Conservation (phyloP, 169 alveolate species). For the Prorocentrum cordatum region DNA sequence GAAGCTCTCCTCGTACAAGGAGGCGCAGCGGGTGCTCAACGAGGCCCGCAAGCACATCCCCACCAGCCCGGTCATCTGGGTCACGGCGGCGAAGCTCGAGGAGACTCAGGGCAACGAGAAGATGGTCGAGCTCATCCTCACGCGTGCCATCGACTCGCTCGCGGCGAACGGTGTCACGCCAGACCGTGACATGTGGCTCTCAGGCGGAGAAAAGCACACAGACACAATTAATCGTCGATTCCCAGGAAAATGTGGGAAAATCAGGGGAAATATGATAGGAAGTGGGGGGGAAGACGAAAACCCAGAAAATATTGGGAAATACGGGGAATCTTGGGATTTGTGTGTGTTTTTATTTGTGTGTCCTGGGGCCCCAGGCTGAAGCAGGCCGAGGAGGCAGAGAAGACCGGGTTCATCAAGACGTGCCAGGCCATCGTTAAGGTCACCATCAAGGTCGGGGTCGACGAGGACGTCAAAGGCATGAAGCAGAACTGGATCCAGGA, state of each 20-base stretch:
- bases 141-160: slow-evolving; percentile 73
- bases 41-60: slow-evolving; percentile 94
- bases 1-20: slow-evolving; percentile 90
- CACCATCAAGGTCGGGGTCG: slow-evolving; percentile 57
- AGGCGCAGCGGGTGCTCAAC: slow-evolving; percentile 73
- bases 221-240: no score
- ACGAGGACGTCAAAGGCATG: slow-evolving; percentile 69
- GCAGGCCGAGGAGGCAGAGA: slow-evolving; percentile 77
- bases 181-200: slow-evolving; percentile 74
- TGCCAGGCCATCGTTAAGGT: slow-evolving; percentile 75
- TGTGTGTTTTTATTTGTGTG: no score
- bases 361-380: no score
- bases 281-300: no score
- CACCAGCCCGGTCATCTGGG: slow-evolving; percentile 92
- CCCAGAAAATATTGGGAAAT: no score
- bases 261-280: no score
- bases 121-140: slow-evolving; percentile 74
- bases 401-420: slow-evolving; percentile 74
- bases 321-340: no score
- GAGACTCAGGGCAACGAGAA: slow-evolving; percentile 80
- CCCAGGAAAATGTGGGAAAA: no score
- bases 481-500: slow-evolving; percentile 70
- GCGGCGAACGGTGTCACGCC: slow-evolving; percentile 74
- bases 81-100: slow-evolving; percentile 94
- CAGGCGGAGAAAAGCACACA: no score